These are phyloP conservation scores for Aspergillus olivimuriae DNA, from an alignment of 495 filamentous ascomycete genomes.

Conservation along the genomic window DNA sequence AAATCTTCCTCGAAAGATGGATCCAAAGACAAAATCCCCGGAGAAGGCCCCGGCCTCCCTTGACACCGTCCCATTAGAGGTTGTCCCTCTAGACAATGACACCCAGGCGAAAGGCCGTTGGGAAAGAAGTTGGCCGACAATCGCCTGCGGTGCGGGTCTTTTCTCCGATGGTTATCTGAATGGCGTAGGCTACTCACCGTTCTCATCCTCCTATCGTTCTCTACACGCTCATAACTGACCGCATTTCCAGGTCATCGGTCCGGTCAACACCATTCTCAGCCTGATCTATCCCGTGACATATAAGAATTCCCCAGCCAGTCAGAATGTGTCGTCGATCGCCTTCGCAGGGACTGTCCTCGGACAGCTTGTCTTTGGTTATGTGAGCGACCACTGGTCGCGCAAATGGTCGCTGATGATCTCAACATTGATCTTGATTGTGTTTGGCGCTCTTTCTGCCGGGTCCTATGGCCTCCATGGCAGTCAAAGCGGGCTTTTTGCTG, in stretches of 20 bases:
- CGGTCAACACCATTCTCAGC: slow-evolving; percentile 64
- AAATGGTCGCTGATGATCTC: slow-evolving; percentile 75
- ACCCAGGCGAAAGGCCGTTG: slow-evolving; percentile 38
- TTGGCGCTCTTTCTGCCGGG: slow-evolving; percentile 73
- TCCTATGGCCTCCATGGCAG: slow-evolving; percentile 62
- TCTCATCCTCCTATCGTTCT: too few species aligned
- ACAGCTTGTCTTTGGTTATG: slow-evolving; percentile 74
- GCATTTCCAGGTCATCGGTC: slow-evolving; percentile 73
- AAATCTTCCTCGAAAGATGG: too few species aligned
- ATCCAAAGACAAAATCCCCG: background rate
- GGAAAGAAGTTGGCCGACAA: slow-evolving; percentile 58
- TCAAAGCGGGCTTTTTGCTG: slow-evolving; percentile 64
- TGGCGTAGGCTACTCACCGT: slow-evolving; percentile 44
- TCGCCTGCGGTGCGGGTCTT: slow-evolving; percentile 83
- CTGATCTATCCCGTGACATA: slow-evolving; percentile 60
- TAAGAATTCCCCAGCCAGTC: slow-evolving; percentile 54
- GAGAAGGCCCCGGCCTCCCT: background rate
- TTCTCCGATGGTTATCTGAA: slow-evolving; percentile 92
- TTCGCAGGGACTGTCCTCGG: slow-evolving; percentile 88
- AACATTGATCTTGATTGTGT: slow-evolving; percentile 75
- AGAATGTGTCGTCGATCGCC: slow-evolving; percentile 69
- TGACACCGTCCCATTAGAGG: background rate
- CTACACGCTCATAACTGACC: background rate
- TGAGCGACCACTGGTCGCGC: slow-evolving; percentile 76
- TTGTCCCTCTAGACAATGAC: background rate